phyloP scores from a whole-genome alignment of 495 filamentous ascomycete genomes.

The Penicillium angulare region DNA sequence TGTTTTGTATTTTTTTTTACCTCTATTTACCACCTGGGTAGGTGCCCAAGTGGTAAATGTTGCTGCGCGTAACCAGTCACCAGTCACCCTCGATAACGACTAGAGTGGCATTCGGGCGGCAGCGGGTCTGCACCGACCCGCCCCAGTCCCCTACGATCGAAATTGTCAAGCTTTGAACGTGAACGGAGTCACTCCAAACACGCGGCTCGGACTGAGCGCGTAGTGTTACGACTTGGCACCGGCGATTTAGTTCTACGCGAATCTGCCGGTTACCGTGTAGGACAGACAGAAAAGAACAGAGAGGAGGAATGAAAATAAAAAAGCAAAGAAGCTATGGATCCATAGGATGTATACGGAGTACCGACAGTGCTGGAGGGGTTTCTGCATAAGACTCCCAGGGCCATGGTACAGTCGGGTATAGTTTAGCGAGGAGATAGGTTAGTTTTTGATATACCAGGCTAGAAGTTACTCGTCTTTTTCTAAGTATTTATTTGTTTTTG shows the following conservation, averaged over 20 bases:
- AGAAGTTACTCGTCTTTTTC: neutral
- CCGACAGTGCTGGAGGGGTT: no score
- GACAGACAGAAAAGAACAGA: neutral
- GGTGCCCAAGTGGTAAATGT: no score
- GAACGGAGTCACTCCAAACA: neutral
- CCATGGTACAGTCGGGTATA: no score
- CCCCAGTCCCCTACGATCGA: slow-evolving; percentile 10
- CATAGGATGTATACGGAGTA: no score
- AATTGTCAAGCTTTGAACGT: slow-evolving; percentile 14
- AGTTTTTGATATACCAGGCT: neutral
- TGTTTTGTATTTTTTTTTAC: no score
- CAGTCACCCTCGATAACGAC: neutral
- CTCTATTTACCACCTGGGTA: no score
- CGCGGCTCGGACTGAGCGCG: neutral
- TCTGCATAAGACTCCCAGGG: no score
- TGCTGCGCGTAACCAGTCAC: slow-evolving; percentile 8
- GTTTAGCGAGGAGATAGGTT: neutral
- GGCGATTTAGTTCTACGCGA: neutral
- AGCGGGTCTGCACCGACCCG: slow-evolving; percentile 17
- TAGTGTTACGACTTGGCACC: neutral
- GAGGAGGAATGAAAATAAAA: neutral
- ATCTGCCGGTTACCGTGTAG: neutral
- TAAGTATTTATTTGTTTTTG: neutral
- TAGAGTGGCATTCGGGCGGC: slow-evolving; percentile 15
- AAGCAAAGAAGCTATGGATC: neutral